Conservation (phyloP, 2,329 filamentous ascomycete species). For the Hirsutella thompsonii region DNA sequence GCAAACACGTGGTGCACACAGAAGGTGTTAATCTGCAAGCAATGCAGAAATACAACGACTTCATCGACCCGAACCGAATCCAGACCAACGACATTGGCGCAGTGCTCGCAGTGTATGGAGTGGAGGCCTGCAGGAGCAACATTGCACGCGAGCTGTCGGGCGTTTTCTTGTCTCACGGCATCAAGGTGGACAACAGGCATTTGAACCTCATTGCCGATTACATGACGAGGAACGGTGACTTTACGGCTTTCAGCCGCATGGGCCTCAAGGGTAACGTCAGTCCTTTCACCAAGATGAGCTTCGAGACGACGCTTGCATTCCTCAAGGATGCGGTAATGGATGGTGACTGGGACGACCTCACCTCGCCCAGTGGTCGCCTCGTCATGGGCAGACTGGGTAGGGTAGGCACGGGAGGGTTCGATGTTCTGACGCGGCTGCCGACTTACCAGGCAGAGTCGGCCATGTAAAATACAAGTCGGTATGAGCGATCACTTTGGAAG, state of each 20-base stretch:
- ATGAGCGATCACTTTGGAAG: too few species aligned
- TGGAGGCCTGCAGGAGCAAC: conserved; percentile 78
- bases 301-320: conserved; percentile 93
- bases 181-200: conserved; percentile 82
- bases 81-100: conserved; percentile 88
- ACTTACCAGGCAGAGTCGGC: conserved; percentile 35
- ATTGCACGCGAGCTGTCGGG: conserved; percentile 77
- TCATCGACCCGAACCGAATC: conserved; percentile 75
- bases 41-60: conserved; percentile 78
- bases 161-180: conserved; percentile 85
- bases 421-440: conserved; percentile 58
- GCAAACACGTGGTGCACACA: conserved; percentile 53
- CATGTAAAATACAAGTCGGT: too few species aligned
- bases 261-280: conserved; percentile 75
- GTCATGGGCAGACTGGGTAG: conserved; percentile 74
- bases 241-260: conserved; percentile 84
- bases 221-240: conserved; percentile 90
- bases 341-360: conserved; percentile 79
- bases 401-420: conserved; percentile 84
- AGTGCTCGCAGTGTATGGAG: conserved; percentile 75
- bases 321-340: conserved; percentile 85
- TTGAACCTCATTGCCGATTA: conserved; percentile 91
- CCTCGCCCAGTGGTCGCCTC: conserved; percentile 74
- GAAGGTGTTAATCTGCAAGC: conserved; percentile 79
- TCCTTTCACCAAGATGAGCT: conserved; percentile 98